A percentile compares a stretch with the other conserved stretches of the same genome.
Conservation (phyloP, 1,139 yeast species). For the Nematodospora anomalae region DNA sequence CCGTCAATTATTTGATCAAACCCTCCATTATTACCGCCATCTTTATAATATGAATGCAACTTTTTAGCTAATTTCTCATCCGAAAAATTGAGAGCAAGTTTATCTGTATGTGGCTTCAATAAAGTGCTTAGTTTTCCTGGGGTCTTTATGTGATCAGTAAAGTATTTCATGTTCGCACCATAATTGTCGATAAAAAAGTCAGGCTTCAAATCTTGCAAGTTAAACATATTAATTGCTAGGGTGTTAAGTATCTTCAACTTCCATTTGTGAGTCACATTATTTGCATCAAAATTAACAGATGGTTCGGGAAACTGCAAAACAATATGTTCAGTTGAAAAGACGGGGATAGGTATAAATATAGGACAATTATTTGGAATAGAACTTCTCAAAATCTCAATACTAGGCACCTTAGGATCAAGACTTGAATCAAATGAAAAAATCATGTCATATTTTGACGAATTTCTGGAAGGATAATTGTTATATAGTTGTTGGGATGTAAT, state of each 20-base stretch:
- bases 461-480: slow-evolving; percentile 34
- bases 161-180: slow-evolving; percentile 29
- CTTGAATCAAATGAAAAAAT: slow-evolving; percentile 61
- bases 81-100: slow-evolving; percentile 22
- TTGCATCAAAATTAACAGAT: slow-evolving; percentile 17
- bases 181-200: slow-evolving; percentile 28
- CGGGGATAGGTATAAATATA: slow-evolving; percentile 39
- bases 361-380: slow-evolving; percentile 25
- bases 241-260: slow-evolving; percentile 32
- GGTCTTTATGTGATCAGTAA: slow-evolving; percentile 28
- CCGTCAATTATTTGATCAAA: slow-evolving; percentile 19
- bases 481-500: slow-evolving; percentile 44
- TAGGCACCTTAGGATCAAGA: slow-evolving; percentile 41
- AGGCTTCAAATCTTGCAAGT: slow-evolving; percentile 17
- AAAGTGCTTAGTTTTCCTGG: slow-evolving; percentile 18
- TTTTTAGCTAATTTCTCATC: slow-evolving; percentile 29
- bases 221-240: slow-evolving; percentile 31
- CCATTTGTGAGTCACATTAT: slow-evolving; percentile 24
- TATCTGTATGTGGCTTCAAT: slow-evolving; percentile 24
- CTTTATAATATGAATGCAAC: slow-evolving; percentile 18
- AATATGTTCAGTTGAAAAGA: slow-evolving; percentile 40
- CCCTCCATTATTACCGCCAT: slow-evolving; percentile 12
- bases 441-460: slow-evolving; percentile 35
- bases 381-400: slow-evolving; percentile 36
- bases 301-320: slow-evolving; percentile 28